Evolutionary conservation across 1,284 basidiomycete genomes (phyloP), one percentile per base, ranked within the genome.

Genomic region (Boletus semigastroideus): DNA sequence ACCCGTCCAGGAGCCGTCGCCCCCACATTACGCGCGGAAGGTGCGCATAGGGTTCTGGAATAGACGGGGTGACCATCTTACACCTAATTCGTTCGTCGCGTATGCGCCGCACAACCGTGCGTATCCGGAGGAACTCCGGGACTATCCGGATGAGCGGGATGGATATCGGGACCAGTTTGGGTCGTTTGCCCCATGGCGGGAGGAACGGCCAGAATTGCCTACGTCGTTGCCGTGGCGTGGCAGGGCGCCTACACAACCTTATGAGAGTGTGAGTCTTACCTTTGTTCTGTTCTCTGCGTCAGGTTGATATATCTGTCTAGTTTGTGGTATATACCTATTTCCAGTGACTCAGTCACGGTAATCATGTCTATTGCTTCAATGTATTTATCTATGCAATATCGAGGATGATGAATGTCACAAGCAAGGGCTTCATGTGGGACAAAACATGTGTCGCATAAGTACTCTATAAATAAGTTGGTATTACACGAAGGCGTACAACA

Each of bases 21-120:
- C 69, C 7, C 48, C 66, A 3, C 56, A 25, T 1, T 69, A 68
- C 17, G 28, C 53, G 10, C 66, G 55, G 54, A 68, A 64, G 53
- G 56, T 77, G 14, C 80, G 86, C 11, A 64, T 65, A 22, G 86
- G 86, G 1, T 80, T 73, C 57, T 88, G 86, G 86, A 88, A 88
- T 57, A 64, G 76, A 22, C 80, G 86, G 3, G 86, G 86, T 0
- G 86, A 88, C 64, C 79, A 87, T 58, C 73, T 86, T 48, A 80
- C 83, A 19, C 54, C 68, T 20, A 71, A 74, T 22, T 72, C 73
- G 43, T 81, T 71, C 56, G 72, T 87, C 53, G 84, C 89, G 25
- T 86, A 82, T 52, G 84, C 83, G 9, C 86, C 86, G 3, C 67
- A 65, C 1, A 64, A 72, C 5, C 62, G 66, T 48, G 73, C 74